Base-by-base conservation (phyloP, 805 yeast species). In the Pichia sporocuriosa region DNA sequence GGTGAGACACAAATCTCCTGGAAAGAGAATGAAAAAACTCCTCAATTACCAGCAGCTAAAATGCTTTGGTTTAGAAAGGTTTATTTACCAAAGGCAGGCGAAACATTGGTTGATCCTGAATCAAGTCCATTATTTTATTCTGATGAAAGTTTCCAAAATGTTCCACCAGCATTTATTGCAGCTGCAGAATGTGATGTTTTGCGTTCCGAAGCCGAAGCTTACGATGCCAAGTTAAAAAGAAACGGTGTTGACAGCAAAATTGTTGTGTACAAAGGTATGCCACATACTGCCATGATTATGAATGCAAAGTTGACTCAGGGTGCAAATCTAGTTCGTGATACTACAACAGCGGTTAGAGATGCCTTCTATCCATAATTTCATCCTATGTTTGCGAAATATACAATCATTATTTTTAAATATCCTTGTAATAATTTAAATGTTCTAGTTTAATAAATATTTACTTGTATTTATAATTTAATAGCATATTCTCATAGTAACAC, bases 231-330 rank as follows among this genome's bases (percentile, higher is more conserved):
- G 46, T 56, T 70, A 28, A 25, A 36, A 26, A 42, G 52, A 21
- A 63, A 66, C 43, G 75, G 74, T 4, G 56, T 66, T 17, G 34
- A 51, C 2, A 57, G 66, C 17, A 53, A 52, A n/a, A 47, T 67
- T 13, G 56, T 53, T 4, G 52, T 67, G 25, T 70, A 68, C 47
- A 52, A 55, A 36, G 73, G 74, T 6, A 61, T 66, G 35, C 75
- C 75, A 6, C 77, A 71, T 52, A 63, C 73, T n/a, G 69, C 64
- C 4, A 67, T 70, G 72, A 73, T 65, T 22, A 69, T 71, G 75
- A 69, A 68, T 46, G 67, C 53, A 12, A 58, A 59, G 10, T 52
- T 67, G 36, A 53, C 52, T 6, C 61, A 61, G 35, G 70, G 71
- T 5, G 55, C 48, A 33, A 57, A 60, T 19, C 48, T 65, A 42